These are phyloP conservation scores for Carpinus viminea DNA, from an alignment of 306 rosid genomes.

Conservation along the genomic window DNA sequence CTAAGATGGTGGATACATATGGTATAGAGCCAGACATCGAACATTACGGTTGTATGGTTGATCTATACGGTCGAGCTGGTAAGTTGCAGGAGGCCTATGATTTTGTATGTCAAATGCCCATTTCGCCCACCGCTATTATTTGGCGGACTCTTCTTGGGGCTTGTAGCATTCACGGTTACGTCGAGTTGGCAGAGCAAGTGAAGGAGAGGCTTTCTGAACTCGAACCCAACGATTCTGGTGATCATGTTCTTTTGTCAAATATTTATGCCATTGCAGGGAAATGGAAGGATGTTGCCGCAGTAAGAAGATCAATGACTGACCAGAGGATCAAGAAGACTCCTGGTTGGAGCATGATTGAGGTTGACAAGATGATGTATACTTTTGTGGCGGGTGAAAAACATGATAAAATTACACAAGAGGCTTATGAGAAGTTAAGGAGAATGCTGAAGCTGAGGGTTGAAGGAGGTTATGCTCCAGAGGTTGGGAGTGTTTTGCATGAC, in stretches of 20 bases:
- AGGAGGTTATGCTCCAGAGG: constrained; percentile 61
- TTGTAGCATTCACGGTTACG: constrained; percentile 80
- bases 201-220: constrained; percentile 63
- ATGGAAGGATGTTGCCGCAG: constrained; percentile 73
- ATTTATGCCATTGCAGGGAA: constrained; percentile 71
- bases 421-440: constrained; percentile 62
- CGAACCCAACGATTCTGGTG: constrained; percentile 76
- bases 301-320: constrained; percentile 69
- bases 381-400: constrained; percentile 75
- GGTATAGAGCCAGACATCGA: constrained; percentile 67
- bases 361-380: constrained; percentile 62
- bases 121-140: constrained; percentile 65
- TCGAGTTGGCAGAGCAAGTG: constrained; percentile 67
- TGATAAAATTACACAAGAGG: constrained; percentile 53
- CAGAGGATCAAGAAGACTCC: constrained; percentile 61
- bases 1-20: constrained; percentile 54
- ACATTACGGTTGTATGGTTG: constrained; percentile 89
- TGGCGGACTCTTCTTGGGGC: constrained; percentile 96
- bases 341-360: constrained; percentile 86
- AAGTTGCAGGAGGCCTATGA: constrained; percentile 71
- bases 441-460: constrained; percentile 59
- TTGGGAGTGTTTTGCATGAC: constrained; percentile 71
- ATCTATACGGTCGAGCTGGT: constrained; percentile 83
- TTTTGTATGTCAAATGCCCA: constrained; percentile 61
- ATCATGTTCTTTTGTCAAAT: constrained; percentile 80